Base-by-base conservation (phyloP, 768 basidiomycete genomes). In the Phlebiopsis flavidoalba region DNA sequence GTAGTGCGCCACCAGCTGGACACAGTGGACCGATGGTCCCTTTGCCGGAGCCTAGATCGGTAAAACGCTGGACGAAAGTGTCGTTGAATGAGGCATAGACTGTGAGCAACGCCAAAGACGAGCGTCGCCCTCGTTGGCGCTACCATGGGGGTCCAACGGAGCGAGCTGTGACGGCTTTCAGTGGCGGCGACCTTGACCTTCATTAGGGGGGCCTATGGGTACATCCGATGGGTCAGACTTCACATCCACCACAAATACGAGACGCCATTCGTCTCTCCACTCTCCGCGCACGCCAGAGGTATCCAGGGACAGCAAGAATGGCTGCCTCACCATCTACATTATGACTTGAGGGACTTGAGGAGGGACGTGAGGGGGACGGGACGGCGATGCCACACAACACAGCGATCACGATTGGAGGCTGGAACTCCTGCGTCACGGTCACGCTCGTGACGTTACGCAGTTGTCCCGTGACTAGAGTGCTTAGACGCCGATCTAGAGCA, bases 41-140 rank as follows among this genome's bases (percentile, higher is more conserved):
- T 81, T 93, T 95, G 70, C 97, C 97, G 22, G 95, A 95, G n/a
- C n/a, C n/a, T 61, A 98, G 79, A 90, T 98, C 97, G 75, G 97
- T 99, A 71, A 99, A 82, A 31, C 26, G 26, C 74, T 99, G 97
- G 67, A 99, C 97, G 76, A 98, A 98, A 60, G 97, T 99, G 73
- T 99, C 97, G 79, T 99, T 99, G 87, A 99, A 99, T 60, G 94
- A 96, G 45, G 97, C 96, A 70, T 90, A 98, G 80, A 98, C n/a
- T 98, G 82, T 96, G 96, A 11, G 97, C 97, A 63, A 98, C 95
- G 66, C 96, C 96, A 72, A 96, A 98, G 47, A 98, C 96, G 70
- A 90, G 87, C 78, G n/a, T 98, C 95, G 72, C 96, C 95, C 75
- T 97, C 95, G 63, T n/a, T n/a, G n/a, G n/a, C n/a, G 89, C 88